These are phyloP conservation scores for Candida taoyuanica DNA, from an alignment of 805 yeast species.

Conservation along the genomic window DNA sequence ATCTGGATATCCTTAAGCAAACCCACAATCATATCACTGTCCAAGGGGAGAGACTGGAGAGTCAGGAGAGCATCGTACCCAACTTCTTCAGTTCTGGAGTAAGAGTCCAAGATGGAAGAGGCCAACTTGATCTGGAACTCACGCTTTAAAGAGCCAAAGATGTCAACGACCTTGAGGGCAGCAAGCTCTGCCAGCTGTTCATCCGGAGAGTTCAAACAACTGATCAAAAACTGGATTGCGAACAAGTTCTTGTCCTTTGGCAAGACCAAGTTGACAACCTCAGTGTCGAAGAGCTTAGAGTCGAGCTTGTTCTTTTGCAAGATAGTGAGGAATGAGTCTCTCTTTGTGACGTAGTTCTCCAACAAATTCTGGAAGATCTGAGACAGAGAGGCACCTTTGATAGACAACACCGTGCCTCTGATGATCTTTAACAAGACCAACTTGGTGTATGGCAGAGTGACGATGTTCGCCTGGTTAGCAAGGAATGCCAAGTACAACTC, in stretches of 20 bases:
- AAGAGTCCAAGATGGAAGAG: conserved; percentile 55
- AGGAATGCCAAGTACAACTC: conserved; percentile 58
- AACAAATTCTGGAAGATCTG: conserved; percentile 43
- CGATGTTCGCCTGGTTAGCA: conserved; percentile 58
- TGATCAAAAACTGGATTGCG: conserved; percentile 59
- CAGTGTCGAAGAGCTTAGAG: conserved; percentile 50
- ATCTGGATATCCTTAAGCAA: conserved; percentile 58
- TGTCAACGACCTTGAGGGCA: conserved; percentile 44
- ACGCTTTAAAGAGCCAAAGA: conserved; percentile 52
- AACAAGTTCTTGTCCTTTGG: conserved; percentile 51
- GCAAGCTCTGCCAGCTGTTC: conserved; percentile 44
- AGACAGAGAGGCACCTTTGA: conserved; percentile 44
- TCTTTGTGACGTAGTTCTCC: conserved; percentile 39
- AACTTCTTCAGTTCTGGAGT: conserved; percentile 35
- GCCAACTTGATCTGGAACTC: conserved; percentile 57
- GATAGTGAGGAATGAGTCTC: conserved; percentile 39
- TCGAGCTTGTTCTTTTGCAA: conserved; percentile 47
- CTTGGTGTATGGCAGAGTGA: conserved; percentile 54
- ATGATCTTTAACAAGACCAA: conserved; percentile 42
- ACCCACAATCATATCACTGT: conserved; percentile 52
- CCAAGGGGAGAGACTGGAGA: conserved; percentile 49
- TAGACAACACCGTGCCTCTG: conserved; percentile 30
- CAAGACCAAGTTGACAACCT: conserved; percentile 55
- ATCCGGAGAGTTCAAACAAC: conserved; percentile 43
- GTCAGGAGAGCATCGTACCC: conserved; percentile 51